Evolutionary conservation across 2,329 filamentous ascomycete genomes (phyloP), one percentile per base, ranked within the genome.

Genomic region (Trichophaea hybrida): DNA sequence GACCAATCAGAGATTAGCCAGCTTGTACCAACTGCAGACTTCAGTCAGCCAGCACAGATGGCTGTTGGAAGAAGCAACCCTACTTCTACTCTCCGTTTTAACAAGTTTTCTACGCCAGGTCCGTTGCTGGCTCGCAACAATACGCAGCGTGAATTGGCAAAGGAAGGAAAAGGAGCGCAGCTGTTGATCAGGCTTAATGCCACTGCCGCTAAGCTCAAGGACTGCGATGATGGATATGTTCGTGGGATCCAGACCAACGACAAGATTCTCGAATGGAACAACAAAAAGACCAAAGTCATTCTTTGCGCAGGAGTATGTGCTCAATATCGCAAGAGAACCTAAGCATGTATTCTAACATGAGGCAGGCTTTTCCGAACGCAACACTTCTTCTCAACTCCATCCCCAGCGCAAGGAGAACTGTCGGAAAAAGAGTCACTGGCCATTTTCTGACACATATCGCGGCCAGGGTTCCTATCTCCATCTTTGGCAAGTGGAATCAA

Each of bases 301-400:
- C 57, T 59, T 33, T 59, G 57, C 17, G 57, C 57, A 10, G 44
- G 55, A 17, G 55, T 58, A 58, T 58, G 32, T 34, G 24, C 15
- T 7, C 24, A 34, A 24, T 43, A 32, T 32, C 24, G 10, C 17
- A 32, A 15, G 35, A 24, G n/a, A 34, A 53, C 32, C 4, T 17
- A 7, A n/a, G 12, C 31, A 13, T 10, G 24, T 33, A 15, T 7
- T 57, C 15, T 44, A 48, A 13, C 38, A 48, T 17, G 31, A 31
- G 34, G 17, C 31, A 58, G 55, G 55, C 32, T 12, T 12, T 58
- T 32, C 44, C 55, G 5, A 58, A 50, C 55, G 38, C 55, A 52
- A 58, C 55, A 13, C 55, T 58, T 31, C 13, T 58, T 13, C 35
- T 58, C 43, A 58, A 58, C 46, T 58, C 55, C 8, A 49, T 58